Evolutionary conservation across 495 filamentous ascomycete species (phyloP), one percentile per base, ranked within the genome.

Genomic region (Penicillium dipodomyicola): DNA sequence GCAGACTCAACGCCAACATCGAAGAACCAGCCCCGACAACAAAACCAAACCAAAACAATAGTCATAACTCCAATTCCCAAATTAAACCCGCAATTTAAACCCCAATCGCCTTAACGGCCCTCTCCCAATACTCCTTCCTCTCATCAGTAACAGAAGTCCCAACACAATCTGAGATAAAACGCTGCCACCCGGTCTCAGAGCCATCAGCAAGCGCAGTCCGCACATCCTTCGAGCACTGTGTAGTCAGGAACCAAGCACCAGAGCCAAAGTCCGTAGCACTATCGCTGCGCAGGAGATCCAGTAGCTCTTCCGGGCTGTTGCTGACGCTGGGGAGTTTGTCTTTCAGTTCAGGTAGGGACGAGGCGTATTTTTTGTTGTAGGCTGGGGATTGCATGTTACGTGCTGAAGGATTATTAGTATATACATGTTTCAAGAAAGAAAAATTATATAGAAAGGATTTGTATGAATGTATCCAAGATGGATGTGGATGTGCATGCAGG

Each of bases 161-260:
- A 50, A 94, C 79, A 68, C 90, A 94, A 7, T 61, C 56, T 5
- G 40, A 65, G 67, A 92, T 77, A 77, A 90, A 96, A 5, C 63
- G 67, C 33, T 63, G 29, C 74, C 81, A 93, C 0, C 84, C 89
- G 0, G 57, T 74, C 65, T 86, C 74, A 20, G 65, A 72, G 2
- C 79, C 83, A 11, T 57, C 51, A 59, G 75, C 70, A 61, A 93
- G 73, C 19, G 64, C 71, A 4, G 46, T 17, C 42, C 77, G 65
- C 37, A 86, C 75, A 7, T 63, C 67, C 5, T 54, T 17, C 0
- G 57, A 49, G 70, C 91, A 95, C 68, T 90, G 78, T 2, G 77
- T 87, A 5, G 67, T 82, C 40, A 90, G 58, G 64, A 87, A 94
- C 91, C 91, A 96, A 4, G 84, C 81, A 20, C 81, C 91, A 29